Conservation (phyloP, 2,329 filamentous ascomycete genomes). For the Pseudogymnoascus sp. region DNA sequence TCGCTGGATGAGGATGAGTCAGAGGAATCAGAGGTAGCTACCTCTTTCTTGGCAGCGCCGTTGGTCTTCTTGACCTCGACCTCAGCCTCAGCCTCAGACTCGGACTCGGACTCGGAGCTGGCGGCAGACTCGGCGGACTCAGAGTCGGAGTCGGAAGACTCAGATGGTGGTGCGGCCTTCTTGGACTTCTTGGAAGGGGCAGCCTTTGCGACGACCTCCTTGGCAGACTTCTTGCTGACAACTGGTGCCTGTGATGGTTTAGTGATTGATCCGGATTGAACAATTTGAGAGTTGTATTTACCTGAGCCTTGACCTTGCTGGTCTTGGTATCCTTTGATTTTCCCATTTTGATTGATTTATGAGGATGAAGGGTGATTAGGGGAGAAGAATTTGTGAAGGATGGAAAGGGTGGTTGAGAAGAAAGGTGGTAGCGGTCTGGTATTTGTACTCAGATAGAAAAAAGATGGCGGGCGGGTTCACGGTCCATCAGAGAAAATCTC, state of each 20-base stretch:
- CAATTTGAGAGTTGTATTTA: conserved; percentile 43
- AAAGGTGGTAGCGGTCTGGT: conserved; percentile 15
- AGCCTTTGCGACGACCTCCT: conserved; percentile 44
- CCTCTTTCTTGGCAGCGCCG: conserved; percentile 28
- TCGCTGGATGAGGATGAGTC: conserved; percentile 26
- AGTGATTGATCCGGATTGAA: conserved; percentile 61
- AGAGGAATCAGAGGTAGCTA: conserved; percentile 30
- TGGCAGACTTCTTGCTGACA: conserved; percentile 60
- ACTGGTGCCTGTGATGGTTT: conserved; percentile 61
- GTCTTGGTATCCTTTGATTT: conserved; percentile 60
- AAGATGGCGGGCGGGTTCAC: conserved; percentile 18
- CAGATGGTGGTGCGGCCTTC: conserved; percentile 40
- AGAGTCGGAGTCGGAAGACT: conserved; percentile 36
- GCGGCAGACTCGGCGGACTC: conserved; percentile 32
- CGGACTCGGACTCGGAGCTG: conserved; percentile 28
- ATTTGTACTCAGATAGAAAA: conserved; percentile 13
- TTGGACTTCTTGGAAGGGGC: conserved; percentile 40
- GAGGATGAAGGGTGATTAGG: conserved; percentile 1
- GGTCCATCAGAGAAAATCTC: conserved; percentile 3
- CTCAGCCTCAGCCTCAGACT: conserved; percentile 25
- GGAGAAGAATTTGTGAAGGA: conserved; percentile 8
- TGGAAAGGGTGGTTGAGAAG: conserved; percentile 12
- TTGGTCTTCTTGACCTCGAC: conserved; percentile 28
- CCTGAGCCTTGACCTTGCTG: conserved; percentile 43
- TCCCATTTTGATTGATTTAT: conserved; percentile 46